Evolutionary conservation across 257 asterid species (phyloP).

Genomic region (Salvia rosmarinus): DNA sequence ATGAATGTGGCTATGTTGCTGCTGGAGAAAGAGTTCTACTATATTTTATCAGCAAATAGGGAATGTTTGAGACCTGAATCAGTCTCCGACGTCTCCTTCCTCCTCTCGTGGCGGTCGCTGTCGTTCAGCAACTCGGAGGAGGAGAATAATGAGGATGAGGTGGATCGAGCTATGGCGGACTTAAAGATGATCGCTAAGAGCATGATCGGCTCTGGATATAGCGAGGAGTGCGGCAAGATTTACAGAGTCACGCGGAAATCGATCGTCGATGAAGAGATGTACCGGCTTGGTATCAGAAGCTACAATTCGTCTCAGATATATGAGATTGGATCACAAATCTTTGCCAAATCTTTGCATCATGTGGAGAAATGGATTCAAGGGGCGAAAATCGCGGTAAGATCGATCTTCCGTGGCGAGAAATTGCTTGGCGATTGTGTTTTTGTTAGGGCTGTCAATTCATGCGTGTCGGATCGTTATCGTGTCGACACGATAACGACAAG

Average conservation of each 20-base stretch:
- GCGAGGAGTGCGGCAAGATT: slow-evolving; percentile 59
- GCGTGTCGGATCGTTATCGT: too few relatives aligned
- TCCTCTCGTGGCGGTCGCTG: slow-evolving; percentile 50
- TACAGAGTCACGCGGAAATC: slow-evolving; percentile 58
- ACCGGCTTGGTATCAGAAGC: slow-evolving; percentile 51
- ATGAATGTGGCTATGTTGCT: too few relatives aligned
- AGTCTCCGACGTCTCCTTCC: too few relatives aligned
- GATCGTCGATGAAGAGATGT: slow-evolving; percentile 56
- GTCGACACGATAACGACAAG: too few relatives aligned
- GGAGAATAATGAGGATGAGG: slow-evolving; percentile 45
- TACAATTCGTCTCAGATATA: slow-evolving; percentile 45
- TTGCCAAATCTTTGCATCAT: slow-evolving; percentile 50
- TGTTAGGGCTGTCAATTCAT: too few relatives aligned
- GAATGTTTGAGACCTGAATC: too few relatives aligned
- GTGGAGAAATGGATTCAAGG: too few relatives aligned
- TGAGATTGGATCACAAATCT: slow-evolving; percentile 42
- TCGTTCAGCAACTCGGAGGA: slow-evolving; percentile 44
- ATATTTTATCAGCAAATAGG: too few relatives aligned
- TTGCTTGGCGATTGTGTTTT: slow-evolving; percentile 61
- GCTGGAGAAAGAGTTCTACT: too few relatives aligned
- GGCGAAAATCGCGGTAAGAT: too few relatives aligned
- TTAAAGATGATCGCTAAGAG: slow-evolving; percentile 60
- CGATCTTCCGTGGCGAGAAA: too few relatives aligned
- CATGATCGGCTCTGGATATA: slow-evolving; percentile 75
- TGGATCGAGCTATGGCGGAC: slow-evolving; percentile 55